A percentile compares a stretch with the other conserved stretches of the same genome.
Evolutionary conservation across 164 flowering plant genomes (phyloP).

Genomic region (Dillenia suffruticosa): DNA sequence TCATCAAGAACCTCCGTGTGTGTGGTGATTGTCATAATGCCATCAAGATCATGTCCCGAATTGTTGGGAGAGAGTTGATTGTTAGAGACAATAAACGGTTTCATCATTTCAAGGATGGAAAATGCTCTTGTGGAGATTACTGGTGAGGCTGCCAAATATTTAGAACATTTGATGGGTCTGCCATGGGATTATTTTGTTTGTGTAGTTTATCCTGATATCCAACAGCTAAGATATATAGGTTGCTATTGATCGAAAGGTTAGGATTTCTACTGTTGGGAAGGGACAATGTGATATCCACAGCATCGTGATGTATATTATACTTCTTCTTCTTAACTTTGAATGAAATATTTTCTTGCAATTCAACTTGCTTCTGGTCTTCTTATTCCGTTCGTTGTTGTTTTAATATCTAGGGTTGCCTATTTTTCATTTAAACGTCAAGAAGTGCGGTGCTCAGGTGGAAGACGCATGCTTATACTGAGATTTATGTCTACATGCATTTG

Average conservation of each 20-base stretch:
- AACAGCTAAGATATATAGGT: background rate
- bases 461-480: too few relatives aligned
- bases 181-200: background rate
- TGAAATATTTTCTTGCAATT: too few relatives aligned
- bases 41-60: constrained; percentile 84
- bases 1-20: constrained; percentile 80
- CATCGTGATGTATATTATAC: constrained; percentile 1
- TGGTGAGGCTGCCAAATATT: constrained; percentile 38
- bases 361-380: too few relatives aligned
- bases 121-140: constrained; percentile 86
- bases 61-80: constrained; percentile 84
- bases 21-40: constrained; percentile 93
- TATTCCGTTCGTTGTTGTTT: too few relatives aligned
- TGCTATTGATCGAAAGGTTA: background rate
- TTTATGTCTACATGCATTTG: too few relatives aligned
- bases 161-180: constrained; percentile 6
- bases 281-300: background rate
- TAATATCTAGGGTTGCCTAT: too few relatives aligned
- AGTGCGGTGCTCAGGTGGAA: too few relatives aligned
- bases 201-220: background rate
- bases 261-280: constrained; percentile 3
- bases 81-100: constrained; percentile 86
- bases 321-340: background rate
- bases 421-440: too few relatives aligned
- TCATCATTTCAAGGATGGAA: constrained; percentile 87